phyloP scores from a whole-genome alignment of 129 eudicot species.

The Helichrysum umbraculigerum region DNA sequence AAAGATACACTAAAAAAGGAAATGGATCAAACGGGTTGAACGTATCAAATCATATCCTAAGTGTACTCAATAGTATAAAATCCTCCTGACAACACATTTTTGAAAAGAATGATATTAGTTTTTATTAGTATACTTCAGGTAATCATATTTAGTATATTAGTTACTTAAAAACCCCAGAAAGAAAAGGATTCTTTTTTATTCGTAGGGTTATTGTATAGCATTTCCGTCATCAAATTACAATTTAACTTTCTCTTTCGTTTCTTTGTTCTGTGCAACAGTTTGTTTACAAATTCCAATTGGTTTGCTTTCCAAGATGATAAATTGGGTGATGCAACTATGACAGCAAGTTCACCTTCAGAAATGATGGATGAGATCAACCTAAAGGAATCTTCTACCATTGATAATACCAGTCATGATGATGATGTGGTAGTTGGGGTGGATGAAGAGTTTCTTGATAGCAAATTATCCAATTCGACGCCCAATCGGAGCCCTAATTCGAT shows the following conservation, averaged over 20 bases:
- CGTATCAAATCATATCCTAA: too few relatives aligned
- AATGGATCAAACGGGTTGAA: too few relatives aligned
- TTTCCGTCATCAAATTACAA: neutral
- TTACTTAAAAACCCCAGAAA: too few relatives aligned
- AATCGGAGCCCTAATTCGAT: constrained; percentile 26
- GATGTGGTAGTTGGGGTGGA: constrained; percentile 85
- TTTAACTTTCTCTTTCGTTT: neutral
- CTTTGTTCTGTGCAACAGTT: constrained; percentile 41
- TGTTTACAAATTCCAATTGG: constrained; percentile 97
- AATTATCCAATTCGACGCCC: constrained; percentile 32
- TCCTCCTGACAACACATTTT: too few relatives aligned
- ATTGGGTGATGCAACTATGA: constrained; percentile 39
- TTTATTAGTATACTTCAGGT: neutral
- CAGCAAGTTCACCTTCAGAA: constrained; percentile 48
- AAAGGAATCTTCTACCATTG: constrained; percentile 28
- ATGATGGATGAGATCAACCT: constrained; percentile 58
- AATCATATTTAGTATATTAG: neutral
- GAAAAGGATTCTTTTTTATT: neutral
- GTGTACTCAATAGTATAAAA: too few relatives aligned
- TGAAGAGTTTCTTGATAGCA: constrained; percentile 56
- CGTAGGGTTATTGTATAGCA: neutral
- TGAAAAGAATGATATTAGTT: too few relatives aligned
- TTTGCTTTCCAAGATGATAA: constrained; percentile 85
- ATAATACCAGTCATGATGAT: constrained; percentile 68
- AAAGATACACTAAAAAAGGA: too few relatives aligned